A percentile compares a stretch with the other conserved stretches of the same genome.
phyloP scores from a whole-genome alignment of 2,329 filamentous ascomycete genomes.

The Trichophyton mentagrophytes region DNA sequence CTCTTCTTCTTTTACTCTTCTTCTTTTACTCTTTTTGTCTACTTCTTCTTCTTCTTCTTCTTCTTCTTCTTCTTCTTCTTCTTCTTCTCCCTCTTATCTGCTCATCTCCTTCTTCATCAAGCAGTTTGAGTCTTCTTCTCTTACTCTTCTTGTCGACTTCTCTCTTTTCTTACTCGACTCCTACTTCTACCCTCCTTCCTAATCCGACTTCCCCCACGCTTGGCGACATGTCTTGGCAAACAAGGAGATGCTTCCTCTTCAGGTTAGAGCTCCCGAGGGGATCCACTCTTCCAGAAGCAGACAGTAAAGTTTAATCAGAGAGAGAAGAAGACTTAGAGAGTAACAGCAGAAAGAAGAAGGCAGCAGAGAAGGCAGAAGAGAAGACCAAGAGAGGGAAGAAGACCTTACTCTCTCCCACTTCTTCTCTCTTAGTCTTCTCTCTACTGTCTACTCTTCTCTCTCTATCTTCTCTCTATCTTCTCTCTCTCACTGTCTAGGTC shows the following conservation, averaged over 20 bases:
- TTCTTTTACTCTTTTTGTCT: background rate
- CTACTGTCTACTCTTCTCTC: no score
- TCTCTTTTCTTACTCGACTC: background rate
- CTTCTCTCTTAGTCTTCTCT: no score
- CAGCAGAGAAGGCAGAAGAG: background rate
- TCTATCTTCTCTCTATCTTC: background rate
- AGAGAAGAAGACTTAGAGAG: slow-evolving; percentile 9
- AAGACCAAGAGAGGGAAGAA: no score
- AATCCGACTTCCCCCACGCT: background rate
- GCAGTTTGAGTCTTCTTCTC: background rate
- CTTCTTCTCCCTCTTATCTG: background rate
- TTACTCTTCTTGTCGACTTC: background rate
- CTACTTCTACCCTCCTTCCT: background rate
- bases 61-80: no score
- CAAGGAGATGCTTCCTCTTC: background rate
- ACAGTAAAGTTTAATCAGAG: background rate
- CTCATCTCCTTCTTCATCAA: background rate
- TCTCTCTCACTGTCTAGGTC: background rate
- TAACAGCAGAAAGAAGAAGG: background rate
- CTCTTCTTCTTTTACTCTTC: background rate
- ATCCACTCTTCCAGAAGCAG: background rate
- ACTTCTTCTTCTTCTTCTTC: no score
- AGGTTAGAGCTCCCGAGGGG: background rate
- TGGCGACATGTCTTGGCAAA: background rate
- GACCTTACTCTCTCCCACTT: background rate